These are phyloP conservation scores for Globomyces pollinis-pini DNA, from an alignment of 192 early-diverging fungal genomes.

Conservation along the genomic window DNA sequence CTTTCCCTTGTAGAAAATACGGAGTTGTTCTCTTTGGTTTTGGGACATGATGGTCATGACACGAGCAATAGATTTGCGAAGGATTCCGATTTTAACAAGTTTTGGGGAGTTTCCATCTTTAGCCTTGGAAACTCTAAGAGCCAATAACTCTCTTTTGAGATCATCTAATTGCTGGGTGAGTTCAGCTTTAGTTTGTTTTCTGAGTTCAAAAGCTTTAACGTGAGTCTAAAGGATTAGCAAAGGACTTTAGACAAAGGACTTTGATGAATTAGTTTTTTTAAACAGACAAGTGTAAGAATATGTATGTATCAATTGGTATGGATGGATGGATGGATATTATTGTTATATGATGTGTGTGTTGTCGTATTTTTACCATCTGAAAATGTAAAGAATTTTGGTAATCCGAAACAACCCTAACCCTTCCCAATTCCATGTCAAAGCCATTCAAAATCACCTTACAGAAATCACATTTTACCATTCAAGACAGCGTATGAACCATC, in stretches of 20 bases:
- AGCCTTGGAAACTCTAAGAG: constrained; percentile 91
- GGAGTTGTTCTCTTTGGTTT: constrained; percentile 81
- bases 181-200: constrained; percentile 89
- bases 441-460: not conserved
- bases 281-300: too few relatives aligned
- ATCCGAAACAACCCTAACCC: not conserved
- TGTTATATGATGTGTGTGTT: too few relatives aligned
- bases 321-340: too few relatives aligned
- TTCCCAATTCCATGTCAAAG: not conserved
- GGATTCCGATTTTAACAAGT: constrained; percentile 74
- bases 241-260: not conserved
- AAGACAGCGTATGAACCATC: too few relatives aligned
- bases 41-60: constrained; percentile 95
- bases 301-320: too few relatives aligned
- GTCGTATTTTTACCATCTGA: not conserved
- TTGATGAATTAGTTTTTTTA: not conserved
- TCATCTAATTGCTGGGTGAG: constrained; percentile 86
- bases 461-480: constrained; percentile 3
- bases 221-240: not conserved
- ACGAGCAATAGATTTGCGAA: constrained; percentile 90
- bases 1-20: constrained; percentile 86
- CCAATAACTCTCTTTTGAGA: constrained; percentile 88
- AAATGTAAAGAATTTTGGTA: not conserved
- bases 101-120: constrained; percentile 71
- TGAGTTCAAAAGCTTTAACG: constrained; percentile 88